Percentiles rank a stretch among this genome's conserved stretches.
These are phyloP conservation scores for Pugionium cornutum DNA, from an alignment of 345 rosid genomes.

Conservation along the genomic window DNA sequence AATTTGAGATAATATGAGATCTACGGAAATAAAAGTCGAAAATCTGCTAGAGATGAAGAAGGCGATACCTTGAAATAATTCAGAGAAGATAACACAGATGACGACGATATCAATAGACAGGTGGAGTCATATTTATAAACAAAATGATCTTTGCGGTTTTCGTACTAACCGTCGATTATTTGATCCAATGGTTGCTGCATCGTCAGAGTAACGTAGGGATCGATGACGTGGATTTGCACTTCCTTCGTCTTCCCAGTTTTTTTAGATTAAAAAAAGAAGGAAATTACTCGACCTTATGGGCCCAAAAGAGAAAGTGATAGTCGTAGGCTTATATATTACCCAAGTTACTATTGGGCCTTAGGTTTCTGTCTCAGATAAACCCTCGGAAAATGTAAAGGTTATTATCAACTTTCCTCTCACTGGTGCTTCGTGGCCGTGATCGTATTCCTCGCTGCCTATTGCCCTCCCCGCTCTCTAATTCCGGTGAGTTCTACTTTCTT, in stretches of 20 bases:
- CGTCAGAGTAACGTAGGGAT: background rate
- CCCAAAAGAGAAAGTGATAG: background rate
- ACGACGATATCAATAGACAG: no score
- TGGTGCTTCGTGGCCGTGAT: conserved; percentile 3
- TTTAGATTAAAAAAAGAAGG: background rate
- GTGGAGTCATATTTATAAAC: no score
- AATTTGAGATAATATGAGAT: no score
- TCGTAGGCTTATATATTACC: background rate
- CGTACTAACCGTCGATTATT: background rate
- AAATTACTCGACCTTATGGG: background rate
- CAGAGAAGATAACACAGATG: no score
- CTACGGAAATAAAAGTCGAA: no score
- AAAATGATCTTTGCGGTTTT: no score
- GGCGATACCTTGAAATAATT: no score
- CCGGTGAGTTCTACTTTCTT: conserved; percentile 22
- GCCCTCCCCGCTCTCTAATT: background rate
- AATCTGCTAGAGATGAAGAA: no score
- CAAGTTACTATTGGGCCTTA: background rate
- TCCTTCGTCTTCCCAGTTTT: background rate
- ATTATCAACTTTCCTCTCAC: background rate
- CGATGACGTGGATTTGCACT: conserved; percentile 30
- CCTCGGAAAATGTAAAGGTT: background rate
- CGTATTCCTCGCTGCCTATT: conserved; percentile 19
- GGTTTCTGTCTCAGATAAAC: background rate
- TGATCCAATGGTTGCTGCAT: conserved; percentile 11